Conservation (phyloP, 345 rosid species). For the Citrus maxima region DNA sequence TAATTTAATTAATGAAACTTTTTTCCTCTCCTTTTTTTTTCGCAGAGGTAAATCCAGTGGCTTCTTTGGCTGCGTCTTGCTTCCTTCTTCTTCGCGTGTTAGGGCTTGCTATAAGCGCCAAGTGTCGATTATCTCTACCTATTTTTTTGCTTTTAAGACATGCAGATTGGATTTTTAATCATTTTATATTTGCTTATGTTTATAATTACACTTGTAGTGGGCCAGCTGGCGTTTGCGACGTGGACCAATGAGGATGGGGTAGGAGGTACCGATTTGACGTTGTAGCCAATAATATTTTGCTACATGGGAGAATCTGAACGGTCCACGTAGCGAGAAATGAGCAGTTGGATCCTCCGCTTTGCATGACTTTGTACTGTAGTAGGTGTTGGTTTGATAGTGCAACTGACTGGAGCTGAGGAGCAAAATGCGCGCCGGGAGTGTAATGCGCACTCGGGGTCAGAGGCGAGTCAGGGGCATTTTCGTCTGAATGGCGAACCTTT, state of each 20-base stretch:
- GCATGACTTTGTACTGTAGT: neutral
- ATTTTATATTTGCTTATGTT: neutral
- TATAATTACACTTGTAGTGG: constrained; percentile 18
- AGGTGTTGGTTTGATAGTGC: constrained; percentile 5
- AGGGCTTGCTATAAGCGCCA: constrained; percentile 33
- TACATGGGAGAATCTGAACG: neutral
- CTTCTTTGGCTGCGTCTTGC: constrained; percentile 10
- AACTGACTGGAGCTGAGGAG: neutral
- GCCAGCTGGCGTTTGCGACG: constrained; percentile 29
- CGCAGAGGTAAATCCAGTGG: neutral
- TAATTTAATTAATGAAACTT: neutral
- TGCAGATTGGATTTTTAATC: constrained; percentile 4
- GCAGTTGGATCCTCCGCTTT: neutral
- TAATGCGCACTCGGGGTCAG: neutral
- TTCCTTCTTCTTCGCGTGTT: constrained; percentile 18
- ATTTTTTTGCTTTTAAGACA: constrained; percentile 30
- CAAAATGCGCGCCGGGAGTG: neutral
- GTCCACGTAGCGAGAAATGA: constrained; percentile 33
- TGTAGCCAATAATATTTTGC: constrained; percentile 10
- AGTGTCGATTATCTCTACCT: constrained; percentile 29
- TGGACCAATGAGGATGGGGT: constrained; percentile 32
- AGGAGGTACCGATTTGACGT: constrained; percentile 7
- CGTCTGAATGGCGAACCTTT: neutral
- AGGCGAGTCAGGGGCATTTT: constrained; percentile 10
- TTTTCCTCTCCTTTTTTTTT: no score